Base-by-base conservation (phyloP, 768 basidiomycete genomes). In the Rhizopogon sp. region DNA sequence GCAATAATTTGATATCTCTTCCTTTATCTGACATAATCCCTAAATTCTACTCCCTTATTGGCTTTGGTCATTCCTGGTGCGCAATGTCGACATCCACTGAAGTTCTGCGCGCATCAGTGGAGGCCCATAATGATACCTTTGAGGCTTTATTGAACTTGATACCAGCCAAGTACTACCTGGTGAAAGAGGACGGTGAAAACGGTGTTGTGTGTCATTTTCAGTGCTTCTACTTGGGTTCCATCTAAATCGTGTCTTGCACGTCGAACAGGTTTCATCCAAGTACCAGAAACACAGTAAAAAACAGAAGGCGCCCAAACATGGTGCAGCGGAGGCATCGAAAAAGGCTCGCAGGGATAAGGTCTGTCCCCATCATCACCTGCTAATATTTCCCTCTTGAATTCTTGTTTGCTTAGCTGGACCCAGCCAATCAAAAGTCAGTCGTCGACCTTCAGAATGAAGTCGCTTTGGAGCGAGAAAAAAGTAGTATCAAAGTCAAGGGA, bases 241-340 rank as follows among this genome's bases (percentile, higher is more conserved):
- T 29, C 29, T 54, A 17, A 43, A 31, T 46, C 22, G 29, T 40
- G 16, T 37, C 17, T 4, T 37, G 43, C 43, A 9, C 22, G 2
- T 44, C 33, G 56, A 43, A 33, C 53, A 83, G 83, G 70, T 74
- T 43, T 74, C 80, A 5, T 83, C 81, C 22, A 92, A 85, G 68
- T 92, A 85, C 65, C 87, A 89, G 60, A 92, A 92, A 68, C 86
- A 93, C 70, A 93, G 85, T 72, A 95, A 92, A 72, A 90, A 92
- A 60, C 79, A 80, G 73, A 87, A 88, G 59, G 81, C 86, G 22
- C 81, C 87, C 2, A 93, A 91, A 65, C 93, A 95, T 64, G 87
- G 85, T 42, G 77, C 91, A 37, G 93, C 96, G 66, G 92, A 95
- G 69, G 89, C 86, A 1, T 84, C 89, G 10, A 92, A 88, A 71